phyloP scores from a whole-genome alignment of 2,329 filamentous ascomycete species.

The Coleophoma eucalyptorum region DNA sequence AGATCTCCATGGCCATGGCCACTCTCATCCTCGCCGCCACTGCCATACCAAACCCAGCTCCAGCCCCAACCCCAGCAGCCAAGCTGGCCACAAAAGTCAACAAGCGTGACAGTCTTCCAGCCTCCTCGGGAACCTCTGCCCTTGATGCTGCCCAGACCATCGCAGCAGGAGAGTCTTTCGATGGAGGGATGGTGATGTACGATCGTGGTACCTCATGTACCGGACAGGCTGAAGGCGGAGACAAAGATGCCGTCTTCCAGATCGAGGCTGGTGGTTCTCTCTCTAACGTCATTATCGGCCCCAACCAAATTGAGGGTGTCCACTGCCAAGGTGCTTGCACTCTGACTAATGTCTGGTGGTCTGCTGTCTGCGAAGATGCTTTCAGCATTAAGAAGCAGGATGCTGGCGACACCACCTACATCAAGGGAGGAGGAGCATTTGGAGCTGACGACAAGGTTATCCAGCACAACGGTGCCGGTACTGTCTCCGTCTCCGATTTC shows the following conservation, averaged over 20 bases:
- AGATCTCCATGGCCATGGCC: background rate
- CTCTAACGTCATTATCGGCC: conserved; percentile 29
- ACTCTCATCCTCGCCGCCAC: background rate
- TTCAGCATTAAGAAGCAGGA: conserved; percentile 19
- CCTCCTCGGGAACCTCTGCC: conserved; percentile 32
- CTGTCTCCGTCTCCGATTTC: conserved; percentile 29
- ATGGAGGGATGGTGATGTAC: conserved; percentile 41
- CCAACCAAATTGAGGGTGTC: conserved; percentile 28
- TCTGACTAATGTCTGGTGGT: conserved; percentile 23
- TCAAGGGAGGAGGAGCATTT: conserved; percentile 40
- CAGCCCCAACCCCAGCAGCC: background rate
- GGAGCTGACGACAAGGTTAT: conserved; percentile 33
- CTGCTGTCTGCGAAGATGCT: conserved; percentile 20
- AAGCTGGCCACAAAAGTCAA: background rate
- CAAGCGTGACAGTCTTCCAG: background rate
- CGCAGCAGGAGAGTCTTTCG: conserved; percentile 37
- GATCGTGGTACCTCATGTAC: conserved; percentile 37
- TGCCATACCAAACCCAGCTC: background rate
- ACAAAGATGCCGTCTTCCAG: conserved; percentile 28
- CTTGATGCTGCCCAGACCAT: conserved; percentile 39
- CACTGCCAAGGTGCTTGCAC: conserved; percentile 21
- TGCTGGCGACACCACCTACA: conserved; percentile 32
- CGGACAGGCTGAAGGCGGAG: conserved; percentile 37
- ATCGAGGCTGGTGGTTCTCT: conserved; percentile 27
- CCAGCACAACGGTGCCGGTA: conserved; percentile 39